Evolutionary conservation across 805 yeast genomes (phyloP), one percentile per base, ranked within the genome.

Genomic region (Starmerella apicola): DNA sequence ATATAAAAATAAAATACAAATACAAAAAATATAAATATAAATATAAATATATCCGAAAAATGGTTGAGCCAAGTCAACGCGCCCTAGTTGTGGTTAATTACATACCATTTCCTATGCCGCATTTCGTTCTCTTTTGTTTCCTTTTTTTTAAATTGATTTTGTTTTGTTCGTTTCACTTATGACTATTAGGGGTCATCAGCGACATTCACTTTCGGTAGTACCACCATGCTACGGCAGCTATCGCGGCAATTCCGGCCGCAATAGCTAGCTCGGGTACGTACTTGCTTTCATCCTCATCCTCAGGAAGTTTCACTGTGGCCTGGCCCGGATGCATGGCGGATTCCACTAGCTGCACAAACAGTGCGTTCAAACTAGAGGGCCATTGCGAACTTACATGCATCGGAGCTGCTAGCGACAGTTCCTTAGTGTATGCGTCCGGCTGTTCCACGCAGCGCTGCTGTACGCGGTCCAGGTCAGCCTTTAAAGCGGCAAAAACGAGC

Each of bases 401-500:
- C 0, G 98, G 98, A 3, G 91, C 81, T 9, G 78, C 76, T 13
- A 91, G 56, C 5, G 64, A 57, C 5, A 85, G 58, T 4, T 71
- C 67, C 22, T 82, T 65, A 0, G 95, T 78, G 53, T 77, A 85
- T 21, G 74, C 78, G 50, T 91, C 97, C 0, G 99, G 98, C 54
- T 83, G 95, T 5, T 70, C 63, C 40, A 74, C 81, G 28, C 79
- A 75, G 27, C 98, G 60, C 54, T 91, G 99, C 54, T 88, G 96
- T 56, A 86, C 97, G 50, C 93, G 76, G 58, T 91, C 99, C 27
- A 84, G 65, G 59, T 91, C 99, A 0, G 98, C 97, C 55, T 91
- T 91, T 26, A 86, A 63, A 0, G 95, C 98, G 1, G 86, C 96
- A 53, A 78, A 82, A 0, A 91, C 76, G 3, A 79, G 71, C 0